Base-by-base conservation (phyloP, 352 stramenopile species). In the Phytophthora cactorum region DNA sequence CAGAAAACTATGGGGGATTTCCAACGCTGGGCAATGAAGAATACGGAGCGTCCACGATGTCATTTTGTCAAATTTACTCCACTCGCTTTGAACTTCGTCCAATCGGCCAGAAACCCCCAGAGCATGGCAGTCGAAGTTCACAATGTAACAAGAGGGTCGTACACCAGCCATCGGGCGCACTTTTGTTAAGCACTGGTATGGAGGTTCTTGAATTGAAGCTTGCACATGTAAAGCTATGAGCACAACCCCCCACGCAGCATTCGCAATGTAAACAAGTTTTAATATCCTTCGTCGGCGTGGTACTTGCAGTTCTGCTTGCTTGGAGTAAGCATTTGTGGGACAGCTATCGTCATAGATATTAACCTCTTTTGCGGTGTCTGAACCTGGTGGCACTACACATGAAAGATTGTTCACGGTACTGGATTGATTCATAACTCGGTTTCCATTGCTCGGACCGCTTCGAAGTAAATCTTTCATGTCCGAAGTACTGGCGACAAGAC, bases 61-160 rank as follows among this genome's bases (percentile, higher is more conserved):
- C 7, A 14, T 29, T 22, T n/a, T 10, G 29, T 79, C 61, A 22
- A 82, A 52, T 9, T 55, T 52, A 6, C 38, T 27, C 22, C 72
- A 63, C 9, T 73, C 57, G 1, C 0, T 14, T 6, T 54, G n/a
- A 6, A 68, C 31, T 58, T 72, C 28, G 5, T 62, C 8, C 7
- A 25, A 17, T 5, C 22, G 10, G 3, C 34, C 59, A 6, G 47
- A 47, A 11, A 70, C 70, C 0, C 51, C 51, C 1, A 61, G 36
- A 1, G 8, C 7, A 14, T 71, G 25, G 28, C 75, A 83, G 36
- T 78, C 70, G 27, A 80, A 50, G 5, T 72, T 51, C 3, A 77
- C 55, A 0, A 71, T 14, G 50, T 59, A 65, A 28, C 75, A 83
- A 4, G 72, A 65, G 1, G 56, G 58, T 3, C 58, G 29, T 5